Conservation (phyloP, 345 rosid species). For the Syzygium aqueum region DNA sequence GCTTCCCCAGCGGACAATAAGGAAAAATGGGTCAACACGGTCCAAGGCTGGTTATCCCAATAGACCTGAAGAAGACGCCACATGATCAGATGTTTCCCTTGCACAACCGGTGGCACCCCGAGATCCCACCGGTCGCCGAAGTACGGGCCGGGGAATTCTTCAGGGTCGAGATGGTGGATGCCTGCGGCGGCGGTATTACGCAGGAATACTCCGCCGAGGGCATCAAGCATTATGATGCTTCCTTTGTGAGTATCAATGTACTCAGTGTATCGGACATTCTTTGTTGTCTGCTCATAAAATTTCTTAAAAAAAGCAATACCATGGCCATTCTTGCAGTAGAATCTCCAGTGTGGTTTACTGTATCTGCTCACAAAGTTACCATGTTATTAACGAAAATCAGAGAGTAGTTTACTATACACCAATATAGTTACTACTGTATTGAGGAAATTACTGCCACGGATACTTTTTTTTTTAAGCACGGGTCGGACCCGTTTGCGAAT, state of each 20-base stretch:
- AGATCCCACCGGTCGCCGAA: constrained; percentile 37
- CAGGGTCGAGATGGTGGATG: constrained; percentile 55
- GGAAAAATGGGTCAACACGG: constrained; percentile 41
- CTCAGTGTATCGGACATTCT: background rate
- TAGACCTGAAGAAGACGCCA: constrained; percentile 63
- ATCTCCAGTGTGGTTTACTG: too few species aligned
- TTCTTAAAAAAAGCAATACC: background rate
- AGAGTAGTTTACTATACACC: background rate
- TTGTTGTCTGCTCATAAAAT: background rate
- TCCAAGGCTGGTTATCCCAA: constrained; percentile 44
- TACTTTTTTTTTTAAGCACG: background rate
- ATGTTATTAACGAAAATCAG: background rate
- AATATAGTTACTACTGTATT: background rate
- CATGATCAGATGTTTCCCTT: constrained; percentile 46
- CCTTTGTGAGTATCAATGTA: constrained; percentile 23
- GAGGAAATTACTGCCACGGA: background rate
- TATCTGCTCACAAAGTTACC: background rate
- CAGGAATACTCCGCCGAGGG: constrained; percentile 28
- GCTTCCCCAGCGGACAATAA: background rate
- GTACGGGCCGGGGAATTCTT: constrained; percentile 31
- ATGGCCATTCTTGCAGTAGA: background rate
- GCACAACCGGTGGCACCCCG: constrained; percentile 69
- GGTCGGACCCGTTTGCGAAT: background rate
- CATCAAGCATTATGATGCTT: constrained; percentile 35
- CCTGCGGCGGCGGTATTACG: constrained; percentile 34